Base-by-base conservation (phyloP, 371 early-diverging fungal species). In the Sanchytrium tribonematis region DNA sequence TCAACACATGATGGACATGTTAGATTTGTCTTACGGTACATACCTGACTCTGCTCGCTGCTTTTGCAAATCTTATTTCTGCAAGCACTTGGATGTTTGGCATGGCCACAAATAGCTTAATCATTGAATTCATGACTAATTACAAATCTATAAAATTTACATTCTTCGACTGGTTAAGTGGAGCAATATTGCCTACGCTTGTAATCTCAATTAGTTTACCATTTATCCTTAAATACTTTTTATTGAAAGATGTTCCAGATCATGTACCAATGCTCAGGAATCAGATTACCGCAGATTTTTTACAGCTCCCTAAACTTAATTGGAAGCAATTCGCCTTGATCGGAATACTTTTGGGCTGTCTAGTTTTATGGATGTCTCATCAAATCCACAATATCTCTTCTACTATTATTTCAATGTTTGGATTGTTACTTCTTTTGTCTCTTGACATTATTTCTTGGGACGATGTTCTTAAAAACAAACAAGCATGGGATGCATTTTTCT, bases 401-500 rank as follows among this genome's bases (percentile, higher is more conserved):
- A 80, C 86, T 0, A 75, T 86, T n/a, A 83, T 88, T 0, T 86
- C 86, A 1, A 77, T 84, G 27, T 70, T 82, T 31, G 88, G 84
- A 0, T 73, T 88, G 1, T 75, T 80, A 0, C 71, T 74, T 0
- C 70, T 88, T 31, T 68, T 86, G n/a, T 72, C 84, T 29, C 71
- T 81, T 67, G 80, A 81, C 16, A 81, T 84, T 0, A 68, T 89
- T 17, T 70, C 75, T 1, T 89, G 89, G 89, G 81, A 82, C 66
- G 85, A 88, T 71, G 77, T 89, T 2, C 71, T 81, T 2, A 76
- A 73, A 30, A 87, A 88, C 74, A 78, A 79, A 67, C 83, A 83
- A 72, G 76, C 76, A 5, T 88, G 89, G 89, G 89, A 89, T 71
- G 82, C 86, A 1, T 80, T 85, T 48, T 87, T 85, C 71, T 89